Conservation (phyloP, 2,329 filamentous ascomycete genomes). For the Exophiala oligosperma region DNA sequence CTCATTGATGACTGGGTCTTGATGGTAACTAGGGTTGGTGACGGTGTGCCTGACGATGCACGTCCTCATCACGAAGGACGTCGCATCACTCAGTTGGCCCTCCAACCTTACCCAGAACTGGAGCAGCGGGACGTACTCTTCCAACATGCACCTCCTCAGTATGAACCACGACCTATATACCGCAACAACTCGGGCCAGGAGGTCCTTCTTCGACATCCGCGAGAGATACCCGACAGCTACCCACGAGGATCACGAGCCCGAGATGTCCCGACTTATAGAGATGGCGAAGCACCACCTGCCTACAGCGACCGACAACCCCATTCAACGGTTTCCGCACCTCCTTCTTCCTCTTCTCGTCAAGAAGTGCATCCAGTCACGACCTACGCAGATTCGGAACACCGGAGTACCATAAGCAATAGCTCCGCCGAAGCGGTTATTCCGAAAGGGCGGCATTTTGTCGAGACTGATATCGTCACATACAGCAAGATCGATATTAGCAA, state of each 20-base stretch:
- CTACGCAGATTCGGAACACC: too few relatives aligned
- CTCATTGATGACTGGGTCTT: not conserved
- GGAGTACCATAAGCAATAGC: too few relatives aligned
- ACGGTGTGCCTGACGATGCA: not conserved
- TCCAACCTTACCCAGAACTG: not conserved
- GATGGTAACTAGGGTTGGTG: not conserved
- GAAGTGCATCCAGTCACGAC: too few relatives aligned
- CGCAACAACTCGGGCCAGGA: not conserved
- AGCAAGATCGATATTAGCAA: not conserved
- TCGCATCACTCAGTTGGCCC: not conserved
- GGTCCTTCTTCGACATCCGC: conserved; percentile 8
- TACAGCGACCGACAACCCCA: not conserved
- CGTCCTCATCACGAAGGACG: conserved; percentile 8
- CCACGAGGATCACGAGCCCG: not conserved
- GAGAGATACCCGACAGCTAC: conserved; percentile 4
- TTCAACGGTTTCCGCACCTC: too few relatives aligned
- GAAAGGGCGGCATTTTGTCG: not conserved
- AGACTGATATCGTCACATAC: not conserved
- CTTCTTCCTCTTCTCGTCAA: too few relatives aligned
- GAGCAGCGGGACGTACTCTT: not conserved
- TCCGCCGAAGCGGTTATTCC: not conserved
- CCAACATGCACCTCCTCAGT: conserved; percentile 10
- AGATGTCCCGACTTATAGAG: not conserved
- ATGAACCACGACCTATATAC: conserved; percentile 5
- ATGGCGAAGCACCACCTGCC: not conserved